A percentile compares a stretch with the other conserved stretches of the same genome.
phyloP scores from a whole-genome alignment of 768 basidiomycete species.

The Amanita rubescens region DNA sequence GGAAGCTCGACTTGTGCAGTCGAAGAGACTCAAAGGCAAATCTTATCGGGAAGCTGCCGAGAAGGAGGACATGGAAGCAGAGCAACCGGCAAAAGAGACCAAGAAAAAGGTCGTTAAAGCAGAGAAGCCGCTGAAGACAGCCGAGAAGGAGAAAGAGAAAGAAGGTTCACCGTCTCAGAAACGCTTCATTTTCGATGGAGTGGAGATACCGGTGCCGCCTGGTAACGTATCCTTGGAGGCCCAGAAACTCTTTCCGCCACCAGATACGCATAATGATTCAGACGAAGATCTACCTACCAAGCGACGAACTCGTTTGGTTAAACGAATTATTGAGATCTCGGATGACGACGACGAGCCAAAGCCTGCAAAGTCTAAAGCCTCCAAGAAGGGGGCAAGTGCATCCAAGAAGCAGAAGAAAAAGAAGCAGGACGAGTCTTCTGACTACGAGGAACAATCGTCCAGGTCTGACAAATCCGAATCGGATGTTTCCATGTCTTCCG shows the following conservation, averaged over 20 bases:
- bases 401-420: slow-evolving; percentile 18
- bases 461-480: slow-evolving; percentile 27
- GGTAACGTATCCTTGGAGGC: slow-evolving; percentile 15
- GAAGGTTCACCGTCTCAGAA: slow-evolving; percentile 3
- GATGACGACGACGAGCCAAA: slow-evolving; percentile 41
- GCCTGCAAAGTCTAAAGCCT: slow-evolving; percentile 23
- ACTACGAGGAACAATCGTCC: slow-evolving; percentile 32
- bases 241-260: slow-evolving; percentile 18
- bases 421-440: slow-evolving; percentile 20
- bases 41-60: slow-evolving; percentile 57
- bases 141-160: not conserved
- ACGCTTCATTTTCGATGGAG: slow-evolving; percentile 34
- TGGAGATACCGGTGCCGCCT: slow-evolving; percentile 38
- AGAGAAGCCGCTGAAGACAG: not conserved
- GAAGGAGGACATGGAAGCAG: slow-evolving; percentile 21
- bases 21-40: slow-evolving; percentile 73
- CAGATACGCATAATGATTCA: slow-evolving; percentile 28
- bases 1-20: slow-evolving; percentile 34
- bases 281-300: slow-evolving; percentile 30
- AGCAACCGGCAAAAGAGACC: not conserved
- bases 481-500: slow-evolving; percentile 25
- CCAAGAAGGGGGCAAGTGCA: slow-evolving; percentile 21
- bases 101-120: not conserved
- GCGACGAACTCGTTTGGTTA: slow-evolving; percentile 33
- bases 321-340: slow-evolving; percentile 39